Evolutionary conservation across 306 rosid genomes (phyloP), one percentile per base, ranked within the genome.

Genomic region (Begonia peltatifolia): DNA sequence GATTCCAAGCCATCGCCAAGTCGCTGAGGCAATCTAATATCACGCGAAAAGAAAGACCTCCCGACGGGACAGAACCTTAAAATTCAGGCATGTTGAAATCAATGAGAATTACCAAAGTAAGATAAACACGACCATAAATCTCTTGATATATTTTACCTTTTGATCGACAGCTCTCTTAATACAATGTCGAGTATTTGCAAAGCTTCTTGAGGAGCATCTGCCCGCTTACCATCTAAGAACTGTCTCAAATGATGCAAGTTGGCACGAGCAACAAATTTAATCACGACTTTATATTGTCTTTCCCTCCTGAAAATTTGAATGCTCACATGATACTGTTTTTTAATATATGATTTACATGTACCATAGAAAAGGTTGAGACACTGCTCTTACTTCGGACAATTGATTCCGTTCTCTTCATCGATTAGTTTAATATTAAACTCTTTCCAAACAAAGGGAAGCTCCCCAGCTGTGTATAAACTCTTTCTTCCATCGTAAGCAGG

Each of bases 401-500:
- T 73, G 36, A 65, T 66, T 65, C 82, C 79, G 56, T 73, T 87
- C 5, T 77, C 94, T 55, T 83, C 94, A 51, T 86, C 88, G 25
- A 77, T 48, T 53, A 90, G 84, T 71, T 75, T 86, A 66, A 90
- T 70, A 53, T 71, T 75, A 65, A 90, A 86, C 80, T 83, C 99
- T 76, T 77, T 86, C 84, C 82, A 73, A 10, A 74, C 67, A 76
- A 90, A 90, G 61, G 99, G 99, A 60, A 90, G 87, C 72, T 76
- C 82, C 51, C 99, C 99, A 63, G 99, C 99, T 20, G 96, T 86
- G 81, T 92, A 92, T 63, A 92, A 71, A 64, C 88, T 81, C 81
- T 81, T 86, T 57, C 99, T 71, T 63, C 99, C 99, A 73, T 92
- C 99, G 74, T 86, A 92, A 17, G 96, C 99, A 20, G 96, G 99